Conservation (phyloP, 192 early-diverging fungal genomes). For the Podochytrium sp. region DNA sequence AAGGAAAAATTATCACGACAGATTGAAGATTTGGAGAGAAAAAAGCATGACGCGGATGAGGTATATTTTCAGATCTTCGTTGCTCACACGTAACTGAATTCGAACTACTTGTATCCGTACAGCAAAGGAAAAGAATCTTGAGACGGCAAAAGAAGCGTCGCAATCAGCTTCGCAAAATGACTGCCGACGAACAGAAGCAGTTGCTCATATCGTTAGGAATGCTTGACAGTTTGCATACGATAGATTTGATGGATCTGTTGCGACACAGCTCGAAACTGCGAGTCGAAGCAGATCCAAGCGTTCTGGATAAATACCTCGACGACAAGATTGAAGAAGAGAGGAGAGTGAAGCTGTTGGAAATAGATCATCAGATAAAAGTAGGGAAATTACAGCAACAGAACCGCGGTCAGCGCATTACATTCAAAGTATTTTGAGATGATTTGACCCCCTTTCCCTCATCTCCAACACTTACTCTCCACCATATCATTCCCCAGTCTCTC, state of each 20-base stretch:
- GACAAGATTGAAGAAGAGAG: slow-evolving; percentile 17
- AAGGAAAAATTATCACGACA: slow-evolving; percentile 2
- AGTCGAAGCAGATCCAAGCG: background rate
- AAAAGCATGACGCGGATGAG: slow-evolving; percentile 16
- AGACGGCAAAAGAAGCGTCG: slow-evolving; percentile 9
- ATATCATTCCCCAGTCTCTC: no score
- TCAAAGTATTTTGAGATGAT: no score
- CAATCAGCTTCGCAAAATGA: slow-evolving; percentile 14
- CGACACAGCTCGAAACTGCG: background rate
- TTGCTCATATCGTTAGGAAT: background rate
- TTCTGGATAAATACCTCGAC: slow-evolving; percentile 13
- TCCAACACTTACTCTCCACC: no score
- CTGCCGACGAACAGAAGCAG: slow-evolving; percentile 5
- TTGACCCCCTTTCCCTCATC: no score
- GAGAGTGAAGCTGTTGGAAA: slow-evolving; percentile 2
- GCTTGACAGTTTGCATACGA: background rate
- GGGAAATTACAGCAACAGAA: no score
- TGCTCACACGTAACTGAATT: background rate
- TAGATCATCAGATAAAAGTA: background rate
- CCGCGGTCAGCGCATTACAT: no score
- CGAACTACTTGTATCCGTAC: background rate
- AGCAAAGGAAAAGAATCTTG: slow-evolving; percentile 15
- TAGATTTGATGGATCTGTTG: slow-evolving; percentile 16
- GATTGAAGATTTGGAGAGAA: slow-evolving; percentile 26
- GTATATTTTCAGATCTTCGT: background rate